Conservation (phyloP, 1,139 yeast species). For the Groenewaldozyma auringiensis region DNA sequence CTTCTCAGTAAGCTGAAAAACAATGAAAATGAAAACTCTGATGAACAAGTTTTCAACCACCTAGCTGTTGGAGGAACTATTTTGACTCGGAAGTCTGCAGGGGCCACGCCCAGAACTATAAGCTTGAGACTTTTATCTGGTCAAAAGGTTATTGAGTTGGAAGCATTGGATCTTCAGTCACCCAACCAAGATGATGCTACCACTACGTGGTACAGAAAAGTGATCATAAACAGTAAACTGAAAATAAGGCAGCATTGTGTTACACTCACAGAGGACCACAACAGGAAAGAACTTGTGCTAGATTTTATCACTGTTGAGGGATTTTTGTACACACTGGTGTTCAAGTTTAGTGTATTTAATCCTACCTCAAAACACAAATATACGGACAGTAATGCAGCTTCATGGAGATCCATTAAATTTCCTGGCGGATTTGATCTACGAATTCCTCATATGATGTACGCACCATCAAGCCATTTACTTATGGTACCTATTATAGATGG, state of each 20-base stretch:
- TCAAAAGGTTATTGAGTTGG: constrained; percentile 19
- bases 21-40: constrained; percentile 14
- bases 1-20: constrained; percentile 4
- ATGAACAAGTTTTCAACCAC: constrained; percentile 15
- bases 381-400: constrained; percentile 15
- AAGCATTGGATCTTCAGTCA: constrained; percentile 17
- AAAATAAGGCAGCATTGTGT: constrained; percentile 19
- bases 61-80: constrained; percentile 20
- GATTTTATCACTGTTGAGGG: constrained; percentile 24
- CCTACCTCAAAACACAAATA: constrained; percentile 8
- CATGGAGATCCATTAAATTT: constrained; percentile 26
- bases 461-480: constrained; percentile 38
- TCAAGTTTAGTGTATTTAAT: constrained; percentile 17
- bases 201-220: constrained; percentile 13
- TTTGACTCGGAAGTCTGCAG: constrained; percentile 8
- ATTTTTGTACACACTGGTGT: constrained; percentile 21
- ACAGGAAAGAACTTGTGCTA: constrained; percentile 16
- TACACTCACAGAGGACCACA: constrained; percentile 16
- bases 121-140: constrained; percentile 20
- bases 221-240: constrained; percentile 20
- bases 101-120: constrained; percentile 12
- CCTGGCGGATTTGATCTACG: constrained; percentile 73
- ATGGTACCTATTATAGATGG: constrained; percentile 67
- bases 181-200: constrained; percentile 5
- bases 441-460: constrained; percentile 48